Base-by-base conservation (phyloP, 495 filamentous ascomycete genomes). In the Xylaria intraflava region DNA sequence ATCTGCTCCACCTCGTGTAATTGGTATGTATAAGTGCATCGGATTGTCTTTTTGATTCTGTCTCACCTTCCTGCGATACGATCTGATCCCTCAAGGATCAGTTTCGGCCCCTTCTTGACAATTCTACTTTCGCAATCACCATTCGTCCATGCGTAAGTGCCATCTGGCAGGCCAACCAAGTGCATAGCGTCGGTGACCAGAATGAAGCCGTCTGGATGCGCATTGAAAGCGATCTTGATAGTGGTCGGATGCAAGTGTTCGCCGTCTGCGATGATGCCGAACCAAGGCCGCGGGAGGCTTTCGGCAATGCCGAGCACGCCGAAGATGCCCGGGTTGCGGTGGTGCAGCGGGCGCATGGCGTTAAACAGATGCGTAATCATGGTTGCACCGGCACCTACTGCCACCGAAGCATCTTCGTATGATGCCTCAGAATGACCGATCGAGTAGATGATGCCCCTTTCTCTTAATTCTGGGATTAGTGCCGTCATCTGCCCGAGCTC, bases 321-420 rank as follows among this genome's bases (percentile, higher is more conserved):
- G 62, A 92, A 90, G 58, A 92, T 79, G 38, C 89, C 88, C 0
- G 89, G 88, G 65, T 90, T 86, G 33, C 89, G 84, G 73, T 92
- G 88, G 65, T 89, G 86, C 7, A 92, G 81, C 14, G 86, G 87
- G 5, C 82, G 78, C 88, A 94, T 94, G 14, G 88, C 89, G 62
- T 95, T 94, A 77, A 93, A 95, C 2, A 94, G 76, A 62, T 95
- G 89, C 1, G 89, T 95, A 30, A 94, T 81, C 87, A 89, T 91
- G 26, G 75, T 88, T 1, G 86, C 87, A 39, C 89, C 89, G 19
- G 78, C 68, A n/a, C 69, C 65, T 1, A 90, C 79, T 12, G 86
- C 87, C 3, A 68, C 67, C 1, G 80, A 75, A 1, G 86, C 88
- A 56, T 87, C 73, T 58, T 89, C 85, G 68, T 87, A 91, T 2